Conservation (phyloP, 495 filamentous ascomycete species). For the Neurospora africana region DNA sequence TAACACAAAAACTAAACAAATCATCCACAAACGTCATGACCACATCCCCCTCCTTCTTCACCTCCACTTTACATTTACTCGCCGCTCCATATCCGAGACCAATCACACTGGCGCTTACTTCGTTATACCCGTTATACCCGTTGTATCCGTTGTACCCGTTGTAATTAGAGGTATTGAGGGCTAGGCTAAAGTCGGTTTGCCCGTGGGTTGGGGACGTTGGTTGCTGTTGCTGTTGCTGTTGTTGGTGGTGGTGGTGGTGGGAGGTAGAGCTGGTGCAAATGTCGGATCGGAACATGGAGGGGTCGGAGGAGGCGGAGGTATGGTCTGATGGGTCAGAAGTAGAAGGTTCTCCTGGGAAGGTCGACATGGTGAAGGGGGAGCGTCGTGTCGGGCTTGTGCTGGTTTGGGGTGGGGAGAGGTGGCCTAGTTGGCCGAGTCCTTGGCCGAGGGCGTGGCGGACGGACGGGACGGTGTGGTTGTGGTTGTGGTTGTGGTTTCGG, state of each 20-base stretch:
- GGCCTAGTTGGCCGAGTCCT: background rate
- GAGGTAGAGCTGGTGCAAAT: background rate
- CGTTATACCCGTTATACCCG: too few relatives aligned
- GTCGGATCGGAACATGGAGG: background rate
- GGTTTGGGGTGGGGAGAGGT: background rate
- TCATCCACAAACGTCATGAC: constrained; percentile 31
- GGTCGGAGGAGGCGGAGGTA: background rate
- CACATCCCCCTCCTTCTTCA: constrained; percentile 14
- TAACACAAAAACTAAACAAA: constrained; percentile 24
- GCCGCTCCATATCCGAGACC: background rate
- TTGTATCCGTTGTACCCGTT: background rate
- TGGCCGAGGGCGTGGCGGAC: background rate
- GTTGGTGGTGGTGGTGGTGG: background rate
- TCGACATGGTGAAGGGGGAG: too few relatives aligned
- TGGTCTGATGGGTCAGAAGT: background rate
- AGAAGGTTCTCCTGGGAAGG: too few relatives aligned
- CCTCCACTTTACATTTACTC: constrained; percentile 12
- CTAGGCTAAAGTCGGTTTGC: background rate
- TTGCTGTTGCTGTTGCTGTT: background rate
- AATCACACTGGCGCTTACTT: background rate
- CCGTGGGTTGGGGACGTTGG: background rate
- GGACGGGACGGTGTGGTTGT: background rate
- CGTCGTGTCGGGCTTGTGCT: background rate
- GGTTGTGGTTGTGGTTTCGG: background rate
- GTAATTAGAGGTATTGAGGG: background rate